These are phyloP conservation scores for Aspergillus aculeatinus DNA, from an alignment of 2,329 filamentous ascomycete species.

Conservation along the genomic window DNA sequence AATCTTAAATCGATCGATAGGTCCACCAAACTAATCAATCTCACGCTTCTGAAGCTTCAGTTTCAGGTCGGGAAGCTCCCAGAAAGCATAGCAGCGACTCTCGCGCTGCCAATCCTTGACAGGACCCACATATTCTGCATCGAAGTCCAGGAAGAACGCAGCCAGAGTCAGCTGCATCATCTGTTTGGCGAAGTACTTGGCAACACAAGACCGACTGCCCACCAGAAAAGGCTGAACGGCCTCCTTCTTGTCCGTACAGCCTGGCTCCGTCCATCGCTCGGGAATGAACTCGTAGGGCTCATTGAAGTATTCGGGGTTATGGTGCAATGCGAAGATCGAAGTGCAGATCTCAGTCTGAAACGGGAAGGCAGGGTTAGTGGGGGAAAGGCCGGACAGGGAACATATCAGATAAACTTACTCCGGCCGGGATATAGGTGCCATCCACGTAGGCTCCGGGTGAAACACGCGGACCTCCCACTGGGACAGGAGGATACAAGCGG, in stretches of 20 bases:
- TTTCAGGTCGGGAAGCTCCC: slow-evolving; percentile 26
- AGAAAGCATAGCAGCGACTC: slow-evolving; percentile 28
- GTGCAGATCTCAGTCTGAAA: slow-evolving; percentile 28
- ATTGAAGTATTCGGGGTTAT: slow-evolving; percentile 31
- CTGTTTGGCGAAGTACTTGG: slow-evolving; percentile 29
- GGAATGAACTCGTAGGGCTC: slow-evolving; percentile 31
- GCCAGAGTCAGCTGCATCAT: slow-evolving; percentile 27
- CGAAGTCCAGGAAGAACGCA: slow-evolving; percentile 26
- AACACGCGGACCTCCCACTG: slow-evolving; percentile 28
- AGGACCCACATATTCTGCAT: slow-evolving; percentile 23
- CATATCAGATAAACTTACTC: slow-evolving; percentile 19
- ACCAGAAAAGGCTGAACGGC: slow-evolving; percentile 27
- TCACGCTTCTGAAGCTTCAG: slow-evolving; percentile 15
- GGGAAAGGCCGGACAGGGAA: not conserved
- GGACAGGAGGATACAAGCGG: slow-evolving; percentile 33
- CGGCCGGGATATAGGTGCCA: slow-evolving; percentile 24
- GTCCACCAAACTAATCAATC: not conserved
- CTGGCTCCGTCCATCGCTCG: slow-evolving; percentile 33
- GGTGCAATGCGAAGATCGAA: slow-evolving; percentile 31
- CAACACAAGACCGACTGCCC: slow-evolving; percentile 27
- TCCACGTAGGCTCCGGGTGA: slow-evolving; percentile 27
- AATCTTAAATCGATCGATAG: not conserved
- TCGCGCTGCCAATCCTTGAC: slow-evolving; percentile 26
- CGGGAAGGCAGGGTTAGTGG: not conserved
- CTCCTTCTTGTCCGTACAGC: slow-evolving; percentile 23